phyloP scores from a whole-genome alignment of 2,329 filamentous ascomycete species.

The Lasiodiplodia citricola region DNA sequence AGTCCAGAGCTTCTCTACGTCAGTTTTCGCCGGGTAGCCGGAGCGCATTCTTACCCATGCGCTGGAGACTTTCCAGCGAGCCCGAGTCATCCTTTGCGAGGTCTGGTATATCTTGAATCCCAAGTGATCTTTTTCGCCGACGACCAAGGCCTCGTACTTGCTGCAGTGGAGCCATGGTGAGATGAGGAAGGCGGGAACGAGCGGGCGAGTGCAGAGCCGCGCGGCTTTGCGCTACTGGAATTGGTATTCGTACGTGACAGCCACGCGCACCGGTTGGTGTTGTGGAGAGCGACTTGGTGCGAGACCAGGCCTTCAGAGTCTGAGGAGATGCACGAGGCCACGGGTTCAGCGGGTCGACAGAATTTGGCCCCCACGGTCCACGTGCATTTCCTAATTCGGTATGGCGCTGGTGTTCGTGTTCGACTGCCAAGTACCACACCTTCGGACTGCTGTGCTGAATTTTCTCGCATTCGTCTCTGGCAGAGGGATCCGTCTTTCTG shows the following conservation, averaged over 20 bases:
- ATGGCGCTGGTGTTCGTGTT: not conserved
- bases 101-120: constrained; percentile 2
- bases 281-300: not conserved
- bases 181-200: not conserved
- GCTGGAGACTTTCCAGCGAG: not conserved
- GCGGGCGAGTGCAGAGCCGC: not conserved
- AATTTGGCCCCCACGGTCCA: not conserved
- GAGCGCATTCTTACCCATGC: not conserved
- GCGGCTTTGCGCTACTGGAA: not conserved
- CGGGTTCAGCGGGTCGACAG: not conserved
- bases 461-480: too few species aligned
- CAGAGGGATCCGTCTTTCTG: too few species aligned
- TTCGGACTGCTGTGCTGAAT: too few species aligned
- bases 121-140: constrained; percentile 1
- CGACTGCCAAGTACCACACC: too few species aligned
- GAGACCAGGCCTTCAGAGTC: not conserved
- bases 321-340: not conserved
- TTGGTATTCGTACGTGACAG: not conserved
- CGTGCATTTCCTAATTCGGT: not conserved
- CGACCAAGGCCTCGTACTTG: not conserved
- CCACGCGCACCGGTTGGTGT: not conserved
- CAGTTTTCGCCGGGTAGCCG: not conserved
- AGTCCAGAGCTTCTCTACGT: not conserved
- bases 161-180: not conserved
- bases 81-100: not conserved